Evolutionary conservation across 306 rosid genomes (phyloP).

Genomic region (Cicer yamashitae): DNA sequence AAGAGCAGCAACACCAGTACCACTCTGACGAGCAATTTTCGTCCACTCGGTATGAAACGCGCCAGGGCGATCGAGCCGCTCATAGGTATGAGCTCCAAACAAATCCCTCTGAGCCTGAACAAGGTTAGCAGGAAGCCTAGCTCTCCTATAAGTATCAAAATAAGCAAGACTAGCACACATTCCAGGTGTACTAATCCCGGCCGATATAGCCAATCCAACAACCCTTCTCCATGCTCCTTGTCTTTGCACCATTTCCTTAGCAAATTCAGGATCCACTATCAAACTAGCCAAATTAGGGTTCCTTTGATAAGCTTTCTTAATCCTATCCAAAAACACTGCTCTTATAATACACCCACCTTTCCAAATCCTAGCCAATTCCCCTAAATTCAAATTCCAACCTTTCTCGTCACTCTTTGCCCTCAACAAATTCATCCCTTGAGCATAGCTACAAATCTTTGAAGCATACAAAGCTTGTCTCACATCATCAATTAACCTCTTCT

Average conservation of each 20-base stretch:
- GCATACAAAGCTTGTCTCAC: slow-evolving; percentile 96
- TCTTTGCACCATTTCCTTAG: slow-evolving; percentile 94
- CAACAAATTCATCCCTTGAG: slow-evolving; percentile 93
- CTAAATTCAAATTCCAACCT: slow-evolving; percentile 87
- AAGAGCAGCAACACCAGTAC: slow-evolving; percentile 65
- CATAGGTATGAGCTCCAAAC: slow-evolving; percentile 96
- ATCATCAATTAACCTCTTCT: slow-evolving; percentile 85
- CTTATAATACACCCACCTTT: slow-evolving; percentile 95
- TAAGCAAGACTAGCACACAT: slow-evolving; percentile 98
- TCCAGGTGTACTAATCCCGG: slow-evolving; percentile 93
- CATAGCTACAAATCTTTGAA: slow-evolving; percentile 94
- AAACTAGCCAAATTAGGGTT: slow-evolving; percentile 79
- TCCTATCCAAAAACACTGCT: slow-evolving; percentile 91
- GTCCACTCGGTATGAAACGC: slow-evolving; percentile 94
- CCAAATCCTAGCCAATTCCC: slow-evolving; percentile 95
- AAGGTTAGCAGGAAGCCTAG: slow-evolving; percentile 92
- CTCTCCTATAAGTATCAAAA: slow-evolving; percentile 84
- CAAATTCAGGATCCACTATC: slow-evolving; percentile 90
- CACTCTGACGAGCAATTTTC: slow-evolving; percentile 72
- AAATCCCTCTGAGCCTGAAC: slow-evolving; percentile 97
- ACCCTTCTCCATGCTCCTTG: slow-evolving; percentile 95
- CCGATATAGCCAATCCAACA: slow-evolving; percentile 80
- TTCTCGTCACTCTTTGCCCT: slow-evolving; percentile 87
- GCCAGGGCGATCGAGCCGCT: slow-evolving; percentile 83
- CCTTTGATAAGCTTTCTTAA: slow-evolving; percentile 91